Percentiles rank a stretch among this genome's conserved stretches.
phyloP scores from a whole-genome alignment of 192 early-diverging fungal genomes.

The Coemansia sp. region DNA sequence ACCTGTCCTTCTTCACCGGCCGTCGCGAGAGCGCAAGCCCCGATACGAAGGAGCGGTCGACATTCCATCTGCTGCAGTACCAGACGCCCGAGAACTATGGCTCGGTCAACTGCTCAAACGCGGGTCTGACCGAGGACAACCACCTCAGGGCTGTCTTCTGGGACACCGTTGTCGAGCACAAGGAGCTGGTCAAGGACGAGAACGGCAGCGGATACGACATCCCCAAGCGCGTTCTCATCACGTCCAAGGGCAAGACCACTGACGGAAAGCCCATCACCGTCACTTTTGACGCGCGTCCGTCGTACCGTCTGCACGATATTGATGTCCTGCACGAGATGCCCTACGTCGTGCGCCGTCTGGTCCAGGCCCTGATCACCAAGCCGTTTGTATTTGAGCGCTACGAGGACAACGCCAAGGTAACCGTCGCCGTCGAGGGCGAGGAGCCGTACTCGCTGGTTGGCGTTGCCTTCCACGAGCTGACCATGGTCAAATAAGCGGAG shows the following conservation, averaged over 20 bases:
- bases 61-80: conserved; percentile 68
- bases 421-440: conserved; percentile 63
- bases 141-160: conserved; percentile 72
- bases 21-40: conserved; percentile 58
- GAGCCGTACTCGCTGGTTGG: conserved; percentile 61
- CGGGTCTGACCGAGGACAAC: conserved; percentile 63
- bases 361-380: conserved; percentile 89
- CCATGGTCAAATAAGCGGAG: conserved; percentile 54
- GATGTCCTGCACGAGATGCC: conserved; percentile 90
- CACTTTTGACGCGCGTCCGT: conserved; percentile 60
- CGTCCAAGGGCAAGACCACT: conserved; percentile 77
- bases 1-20: conserved; percentile 75
- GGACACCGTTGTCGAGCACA: conserved; percentile 66
- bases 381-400: conserved; percentile 95
- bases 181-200: conserved; percentile 60
- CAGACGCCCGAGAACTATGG: conserved; percentile 71
- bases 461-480: conserved; percentile 77
- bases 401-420: conserved; percentile 66
- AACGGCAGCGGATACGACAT: conserved; percentile 82
- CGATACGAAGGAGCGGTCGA: conserved; percentile 47
- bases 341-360: conserved; percentile 81
- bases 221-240: conserved; percentile 67
- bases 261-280: conserved; percentile 65
- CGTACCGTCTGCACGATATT: conserved; percentile 73
- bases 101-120: conserved; percentile 68